Evolutionary conservation across 345 rosid genomes (phyloP).

Genomic region (Populus simonii): DNA sequence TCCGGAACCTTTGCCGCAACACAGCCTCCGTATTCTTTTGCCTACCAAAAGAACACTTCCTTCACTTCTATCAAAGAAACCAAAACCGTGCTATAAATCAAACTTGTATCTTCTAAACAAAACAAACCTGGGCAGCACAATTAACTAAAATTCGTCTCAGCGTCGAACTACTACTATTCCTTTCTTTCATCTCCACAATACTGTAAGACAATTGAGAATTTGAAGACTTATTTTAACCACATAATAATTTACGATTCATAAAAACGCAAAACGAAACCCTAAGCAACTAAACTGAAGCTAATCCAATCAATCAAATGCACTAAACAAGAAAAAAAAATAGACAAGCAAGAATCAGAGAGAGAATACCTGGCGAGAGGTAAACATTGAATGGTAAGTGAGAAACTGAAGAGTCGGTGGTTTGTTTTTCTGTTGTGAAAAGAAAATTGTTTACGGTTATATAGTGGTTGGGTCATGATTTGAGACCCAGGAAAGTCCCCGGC

Average conservation of each 20-base stretch:
- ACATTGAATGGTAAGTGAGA: not conserved
- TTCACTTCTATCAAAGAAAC: constrained; percentile 1
- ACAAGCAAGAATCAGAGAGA: not conserved
- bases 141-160: constrained; percentile 72
- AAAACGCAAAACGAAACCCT: not conserved
- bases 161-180: constrained; percentile 48
- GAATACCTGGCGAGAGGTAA: not conserved
- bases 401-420: not conserved
- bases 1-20: constrained; percentile 83
- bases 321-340: no score
- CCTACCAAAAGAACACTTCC: constrained; percentile 39
- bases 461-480: no score
- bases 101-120: not conserved
- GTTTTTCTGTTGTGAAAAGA: not conserved
- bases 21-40: constrained; percentile 84
- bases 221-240: not conserved
- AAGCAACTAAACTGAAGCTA: not conserved
- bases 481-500: no score
- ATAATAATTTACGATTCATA: not conserved
- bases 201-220: constrained; percentile 18
- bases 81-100: not conserved
- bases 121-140: constrained; percentile 75
- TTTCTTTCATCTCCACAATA: constrained; percentile 71
- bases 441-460: no score
- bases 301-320: not conserved